Percentiles rank a stretch among this genome's conserved stretches.
These are phyloP conservation scores for Globisporangium parvum DNA, from an alignment of 352 stramenopile genomes.

Conservation along the genomic window DNA sequence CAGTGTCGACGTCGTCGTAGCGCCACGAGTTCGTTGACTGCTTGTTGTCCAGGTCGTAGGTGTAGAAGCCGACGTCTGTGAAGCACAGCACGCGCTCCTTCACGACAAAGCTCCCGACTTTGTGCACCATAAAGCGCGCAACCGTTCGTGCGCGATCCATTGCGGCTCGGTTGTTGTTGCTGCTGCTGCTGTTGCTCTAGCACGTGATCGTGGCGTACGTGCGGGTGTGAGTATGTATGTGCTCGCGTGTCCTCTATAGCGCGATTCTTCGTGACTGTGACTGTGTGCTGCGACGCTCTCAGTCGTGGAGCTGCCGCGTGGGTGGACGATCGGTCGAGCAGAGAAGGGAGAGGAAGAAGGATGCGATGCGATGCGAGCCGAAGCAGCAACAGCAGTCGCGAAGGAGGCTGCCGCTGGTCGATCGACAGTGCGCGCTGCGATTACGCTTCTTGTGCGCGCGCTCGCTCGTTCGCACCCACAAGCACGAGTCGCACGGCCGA, in stretches of 20 bases:
- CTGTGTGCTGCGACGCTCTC: neutral
- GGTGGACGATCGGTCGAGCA: neutral
- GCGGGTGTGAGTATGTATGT: neutral
- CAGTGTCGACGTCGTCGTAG: constrained; percentile 70
- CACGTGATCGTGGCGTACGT: neutral
- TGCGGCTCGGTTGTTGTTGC: neutral
- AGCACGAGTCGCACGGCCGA: neutral
- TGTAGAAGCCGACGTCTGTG: constrained; percentile 66
- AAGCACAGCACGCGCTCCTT: constrained; percentile 83
- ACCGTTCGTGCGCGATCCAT: constrained; percentile 61
- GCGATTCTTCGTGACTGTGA: neutral
- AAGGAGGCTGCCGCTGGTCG: too few relatives aligned
- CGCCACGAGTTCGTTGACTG: constrained; percentile 76
- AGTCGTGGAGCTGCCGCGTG: neutral
- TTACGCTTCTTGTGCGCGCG: neutral
- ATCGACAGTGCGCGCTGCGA: neutral
- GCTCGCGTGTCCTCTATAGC: neutral
- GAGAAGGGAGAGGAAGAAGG: neutral
- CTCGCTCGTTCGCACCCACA: neutral
- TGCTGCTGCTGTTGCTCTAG: neutral
- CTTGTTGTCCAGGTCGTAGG: constrained; percentile 62
- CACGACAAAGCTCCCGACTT: constrained; percentile 77
- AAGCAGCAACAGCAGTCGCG: neutral
- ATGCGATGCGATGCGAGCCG: neutral
- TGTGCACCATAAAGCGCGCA: constrained; percentile 81